A percentile compares a stretch with the other conserved stretches of the same genome.
Evolutionary conservation across 768 basidiomycete genomes (phyloP).

Genomic region (Ephemerocybe angulata): DNA sequence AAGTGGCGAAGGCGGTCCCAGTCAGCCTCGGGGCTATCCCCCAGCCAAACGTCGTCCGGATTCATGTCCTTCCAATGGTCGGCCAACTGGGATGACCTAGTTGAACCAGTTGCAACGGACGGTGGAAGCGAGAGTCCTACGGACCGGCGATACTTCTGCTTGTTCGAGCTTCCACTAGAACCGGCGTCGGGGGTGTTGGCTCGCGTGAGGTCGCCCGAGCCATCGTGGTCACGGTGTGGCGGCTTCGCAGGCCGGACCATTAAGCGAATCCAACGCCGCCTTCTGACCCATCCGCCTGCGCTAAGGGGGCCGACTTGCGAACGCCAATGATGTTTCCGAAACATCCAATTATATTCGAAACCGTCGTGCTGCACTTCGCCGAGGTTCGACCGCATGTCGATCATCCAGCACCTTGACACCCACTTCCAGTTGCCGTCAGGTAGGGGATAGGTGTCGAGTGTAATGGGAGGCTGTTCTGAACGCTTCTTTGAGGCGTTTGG

Average conservation of each 20-base stretch:
- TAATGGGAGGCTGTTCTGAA: constrained; percentile 49
- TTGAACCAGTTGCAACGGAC: constrained; percentile 21
- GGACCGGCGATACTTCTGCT: constrained; percentile 21
- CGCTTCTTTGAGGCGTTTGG: constrained; percentile 41
- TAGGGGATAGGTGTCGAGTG: constrained; percentile 62
- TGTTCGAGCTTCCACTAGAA: constrained; percentile 1
- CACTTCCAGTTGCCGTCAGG: constrained; percentile 81
- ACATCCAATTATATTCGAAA: constrained; percentile 83
- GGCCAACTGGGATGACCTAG: constrained; percentile 13
- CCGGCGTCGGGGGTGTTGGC: constrained; percentile 4
- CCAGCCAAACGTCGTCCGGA: constrained; percentile 51
- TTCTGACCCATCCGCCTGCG: constrained; percentile 70
- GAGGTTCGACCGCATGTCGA: constrained; percentile 77
- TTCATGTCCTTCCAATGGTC: constrained; percentile 23
- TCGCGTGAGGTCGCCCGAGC: constrained; percentile 11
- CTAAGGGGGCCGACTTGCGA: constrained; percentile 55
- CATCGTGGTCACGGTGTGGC: constrained; percentile 11
- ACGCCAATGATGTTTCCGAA: constrained; percentile 65
- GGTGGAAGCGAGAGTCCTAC: constrained; percentile 27
- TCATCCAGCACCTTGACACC: constrained; percentile 81
- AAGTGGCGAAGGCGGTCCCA: constrained; percentile 56
- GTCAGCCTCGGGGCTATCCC: constrained; percentile 45
- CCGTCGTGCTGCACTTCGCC: constrained; percentile 79
- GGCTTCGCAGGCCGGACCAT: constrained; percentile 65
- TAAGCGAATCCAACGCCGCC: constrained; percentile 78